Evolutionary conservation across 768 basidiomycete species (phyloP), one percentile per base, ranked within the genome.

Genomic region (Mycena rosella): DNA sequence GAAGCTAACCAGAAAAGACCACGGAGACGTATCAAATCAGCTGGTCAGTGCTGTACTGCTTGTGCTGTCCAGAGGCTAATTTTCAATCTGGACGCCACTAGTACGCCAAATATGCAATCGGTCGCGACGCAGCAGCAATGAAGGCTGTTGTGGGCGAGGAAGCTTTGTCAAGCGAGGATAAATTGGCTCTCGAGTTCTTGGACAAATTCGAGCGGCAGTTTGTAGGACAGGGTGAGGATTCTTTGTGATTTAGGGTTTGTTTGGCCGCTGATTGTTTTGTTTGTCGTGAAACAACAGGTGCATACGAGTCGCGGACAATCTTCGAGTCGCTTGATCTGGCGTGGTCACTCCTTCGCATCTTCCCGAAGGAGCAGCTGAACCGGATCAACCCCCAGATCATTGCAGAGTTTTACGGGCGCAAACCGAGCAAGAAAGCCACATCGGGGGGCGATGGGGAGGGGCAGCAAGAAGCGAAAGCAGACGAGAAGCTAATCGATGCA

Each of bases 61-160:
- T 69, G 60, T 60, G 52, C 66, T 71, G 74, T 69, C 62, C 70
- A 57, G n/a, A 63, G 61, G 38, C 69, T 63, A 58, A 63, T 67
- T 67, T 51, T 22, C 76, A 75, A 75, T 73, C 74, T 75, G 71
- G 63, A 75, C 76, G 60, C 59, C 71, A 75, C 73, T 78, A 96
- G 94, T 98, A 97, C 79, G 96, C 96, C 78, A 96, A 98, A 83
- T 98, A 99, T 80, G 97, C 97, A 72, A 97, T 98, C 75, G 97
- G 96, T 55, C 90, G 95, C 77, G 97, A 98, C 76, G 97, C 96
- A 53, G 96, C 96, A 2, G 87, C 96, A 15, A 99, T 99, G 98
- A 99, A 99, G 80, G 98, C 98, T 67, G 98, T 99, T 47, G 98
- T 99, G 57, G 98, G 98, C 74, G 98, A 99, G 81, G 98, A 99